Evolutionary conservation across 805 yeast genomes (phyloP).

Genomic region (Kodamaea hsintzibuensis): DNA sequence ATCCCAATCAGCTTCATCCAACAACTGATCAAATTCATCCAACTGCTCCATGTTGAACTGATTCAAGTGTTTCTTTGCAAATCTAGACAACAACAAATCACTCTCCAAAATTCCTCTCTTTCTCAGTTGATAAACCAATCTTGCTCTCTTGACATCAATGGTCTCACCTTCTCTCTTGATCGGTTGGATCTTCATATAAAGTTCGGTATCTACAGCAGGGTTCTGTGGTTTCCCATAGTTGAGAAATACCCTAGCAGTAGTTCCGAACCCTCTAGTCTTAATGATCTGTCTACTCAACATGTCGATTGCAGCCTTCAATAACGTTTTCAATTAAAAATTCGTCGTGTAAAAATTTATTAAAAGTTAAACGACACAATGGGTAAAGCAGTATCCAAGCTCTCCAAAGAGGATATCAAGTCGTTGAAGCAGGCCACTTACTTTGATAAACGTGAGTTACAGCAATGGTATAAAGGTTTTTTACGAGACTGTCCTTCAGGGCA

Average conservation of each 20-base stretch:
- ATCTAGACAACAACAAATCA: slow-evolving; percentile 79
- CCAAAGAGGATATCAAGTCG: slow-evolving; percentile 84
- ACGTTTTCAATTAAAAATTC: neutral
- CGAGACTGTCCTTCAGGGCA: slow-evolving; percentile 94
- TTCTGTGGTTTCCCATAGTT: slow-evolving; percentile 46
- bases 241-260: slow-evolving; percentile 13
- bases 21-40: slow-evolving; percentile 78
- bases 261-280: neutral
- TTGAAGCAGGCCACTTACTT: slow-evolving; percentile 86
- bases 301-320: too few species aligned
- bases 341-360: neutral
- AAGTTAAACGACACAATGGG: slow-evolving; percentile 56
- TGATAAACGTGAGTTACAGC: slow-evolving; percentile 91
- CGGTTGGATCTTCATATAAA: slow-evolving; percentile 73
- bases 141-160: slow-evolving; percentile 74
- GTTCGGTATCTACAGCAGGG: slow-evolving; percentile 42
- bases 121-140: slow-evolving; percentile 86
- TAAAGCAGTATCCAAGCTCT: slow-evolving; percentile 86
- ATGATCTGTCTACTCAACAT: neutral
- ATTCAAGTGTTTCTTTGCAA: slow-evolving; percentile 73
- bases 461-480: slow-evolving; percentile 96
- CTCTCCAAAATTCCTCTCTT: slow-evolving; percentile 95
- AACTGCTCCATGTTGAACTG: slow-evolving; percentile 62
- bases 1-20: slow-evolving; percentile 99
- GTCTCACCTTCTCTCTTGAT: slow-evolving; percentile 73